Conservation (phyloP, 257 asterid genomes). For the Solanum microdontum region DNA sequence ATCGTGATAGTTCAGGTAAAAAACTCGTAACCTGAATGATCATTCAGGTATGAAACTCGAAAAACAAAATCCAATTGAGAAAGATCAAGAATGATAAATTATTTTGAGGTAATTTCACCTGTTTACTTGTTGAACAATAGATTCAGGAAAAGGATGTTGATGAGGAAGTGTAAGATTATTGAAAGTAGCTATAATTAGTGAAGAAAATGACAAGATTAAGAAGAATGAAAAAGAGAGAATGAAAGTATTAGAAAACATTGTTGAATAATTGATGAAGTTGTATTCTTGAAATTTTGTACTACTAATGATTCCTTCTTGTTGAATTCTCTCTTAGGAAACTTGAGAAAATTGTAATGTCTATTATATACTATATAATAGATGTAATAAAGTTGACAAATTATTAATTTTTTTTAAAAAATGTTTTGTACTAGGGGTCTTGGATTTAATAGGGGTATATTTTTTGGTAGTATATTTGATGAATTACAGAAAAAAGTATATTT, state of each 20-base stretch:
- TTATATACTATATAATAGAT: not conserved
- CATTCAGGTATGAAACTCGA: not conserved
- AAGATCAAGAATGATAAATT: too few relatives aligned
- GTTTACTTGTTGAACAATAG: constrained; percentile 9
- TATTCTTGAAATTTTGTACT: not conserved
- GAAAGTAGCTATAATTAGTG: not conserved
- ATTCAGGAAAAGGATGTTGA: constrained; percentile 17
- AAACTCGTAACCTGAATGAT: too few relatives aligned
- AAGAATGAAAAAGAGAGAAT: not conserved
- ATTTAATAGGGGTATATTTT: not conserved
- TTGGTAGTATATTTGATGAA: not conserved
- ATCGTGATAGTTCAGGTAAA: too few relatives aligned
- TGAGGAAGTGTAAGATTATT: constrained; percentile 2
- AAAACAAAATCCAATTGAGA: not conserved
- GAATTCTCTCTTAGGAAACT: not conserved
- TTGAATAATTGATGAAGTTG: not conserved
- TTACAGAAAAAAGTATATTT: not conserved
- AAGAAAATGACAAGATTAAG: not conserved
- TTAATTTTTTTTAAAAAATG: not conserved
- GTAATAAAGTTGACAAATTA: not conserved
- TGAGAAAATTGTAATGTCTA: not conserved
- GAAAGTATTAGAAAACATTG: not conserved
- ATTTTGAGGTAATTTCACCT: not conserved
- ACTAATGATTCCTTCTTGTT: not conserved
- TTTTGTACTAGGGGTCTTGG: not conserved